Conservation (phyloP, 2,329 filamentous ascomycete species). For the Zasmidium citrigriseum region DNA sequence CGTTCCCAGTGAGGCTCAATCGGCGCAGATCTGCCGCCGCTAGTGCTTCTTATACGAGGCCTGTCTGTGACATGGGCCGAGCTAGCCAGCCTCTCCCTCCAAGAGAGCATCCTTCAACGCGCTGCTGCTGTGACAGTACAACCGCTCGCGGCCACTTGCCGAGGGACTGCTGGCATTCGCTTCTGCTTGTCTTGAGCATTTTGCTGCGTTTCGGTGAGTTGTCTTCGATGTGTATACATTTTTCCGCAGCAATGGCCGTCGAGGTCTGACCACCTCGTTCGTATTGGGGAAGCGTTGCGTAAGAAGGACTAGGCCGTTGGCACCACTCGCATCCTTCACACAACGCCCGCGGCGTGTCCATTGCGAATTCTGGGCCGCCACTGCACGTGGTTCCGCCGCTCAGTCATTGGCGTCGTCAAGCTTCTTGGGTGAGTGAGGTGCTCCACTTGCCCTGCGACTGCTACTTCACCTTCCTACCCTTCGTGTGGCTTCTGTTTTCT, state of each 20-base stretch:
- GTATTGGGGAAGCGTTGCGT: background rate
- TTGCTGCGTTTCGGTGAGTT: too few relatives aligned
- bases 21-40: background rate
- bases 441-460: background rate
- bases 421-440: slow-evolving; percentile 8
- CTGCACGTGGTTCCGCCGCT: slow-evolving; percentile 1
- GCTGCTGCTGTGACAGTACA: background rate
- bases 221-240: too few relatives aligned
- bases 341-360: background rate
- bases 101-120: background rate
- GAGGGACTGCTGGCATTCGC: background rate
- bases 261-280: background rate
- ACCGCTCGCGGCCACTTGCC: background rate
- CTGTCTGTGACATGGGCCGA: too few relatives aligned
- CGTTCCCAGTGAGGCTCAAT: background rate
- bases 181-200: too few relatives aligned
- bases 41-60: background rate
- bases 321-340: background rate
- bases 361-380: background rate
- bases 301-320: background rate
- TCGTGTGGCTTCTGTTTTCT: slow-evolving; percentile 2
- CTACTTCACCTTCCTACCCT: background rate
- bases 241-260: background rate
- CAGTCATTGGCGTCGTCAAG: background rate
- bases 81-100: background rate